A percentile compares a stretch with the other conserved stretches of the same genome.
These are phyloP conservation scores for Dendrocalamus latiflorus DNA, from an alignment of 202 grass and related monocot species.

Conservation along the genomic window DNA sequence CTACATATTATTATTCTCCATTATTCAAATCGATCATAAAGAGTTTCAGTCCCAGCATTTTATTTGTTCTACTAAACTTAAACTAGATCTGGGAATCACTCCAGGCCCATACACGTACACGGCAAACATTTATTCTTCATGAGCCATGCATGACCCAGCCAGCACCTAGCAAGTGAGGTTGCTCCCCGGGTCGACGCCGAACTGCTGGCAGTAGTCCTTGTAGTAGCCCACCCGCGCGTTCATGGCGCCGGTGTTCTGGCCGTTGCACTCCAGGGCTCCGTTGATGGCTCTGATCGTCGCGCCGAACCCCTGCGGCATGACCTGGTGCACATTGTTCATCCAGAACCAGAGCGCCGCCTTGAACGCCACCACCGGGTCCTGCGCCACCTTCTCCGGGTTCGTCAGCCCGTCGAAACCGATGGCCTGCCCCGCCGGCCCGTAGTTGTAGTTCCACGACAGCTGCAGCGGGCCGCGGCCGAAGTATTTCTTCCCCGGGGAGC, in stretches of 20 bases:
- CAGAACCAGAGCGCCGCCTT: not conserved
- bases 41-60: no score
- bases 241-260: conserved; percentile 6
- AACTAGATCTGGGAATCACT: no score
- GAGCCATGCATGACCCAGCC: no score
- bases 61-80: no score
- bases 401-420: conserved; percentile 58
- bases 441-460: conserved; percentile 66
- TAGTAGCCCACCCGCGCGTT: conserved; percentile 42
- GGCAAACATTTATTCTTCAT: conserved; percentile 9
- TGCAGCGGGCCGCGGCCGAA: conserved; percentile 63
- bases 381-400: conserved; percentile 20
- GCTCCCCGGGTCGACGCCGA: conserved; percentile 48
- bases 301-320: conserved; percentile 52
- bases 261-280: conserved; percentile 48
- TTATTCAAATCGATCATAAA: no score
- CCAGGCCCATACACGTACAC: no score
- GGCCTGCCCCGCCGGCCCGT: not conserved
- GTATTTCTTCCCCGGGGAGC: conserved; percentile 45
- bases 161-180: conserved; percentile 48
- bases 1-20: no score
- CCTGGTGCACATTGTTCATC: not conserved
- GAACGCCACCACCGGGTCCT: no score
- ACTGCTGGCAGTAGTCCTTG: conserved; percentile 44
- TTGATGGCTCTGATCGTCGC: conserved; percentile 53